These are phyloP conservation scores for Marasmius sp. DNA, from an alignment of 1,284 basidiomycete species.

Conservation along the genomic window DNA sequence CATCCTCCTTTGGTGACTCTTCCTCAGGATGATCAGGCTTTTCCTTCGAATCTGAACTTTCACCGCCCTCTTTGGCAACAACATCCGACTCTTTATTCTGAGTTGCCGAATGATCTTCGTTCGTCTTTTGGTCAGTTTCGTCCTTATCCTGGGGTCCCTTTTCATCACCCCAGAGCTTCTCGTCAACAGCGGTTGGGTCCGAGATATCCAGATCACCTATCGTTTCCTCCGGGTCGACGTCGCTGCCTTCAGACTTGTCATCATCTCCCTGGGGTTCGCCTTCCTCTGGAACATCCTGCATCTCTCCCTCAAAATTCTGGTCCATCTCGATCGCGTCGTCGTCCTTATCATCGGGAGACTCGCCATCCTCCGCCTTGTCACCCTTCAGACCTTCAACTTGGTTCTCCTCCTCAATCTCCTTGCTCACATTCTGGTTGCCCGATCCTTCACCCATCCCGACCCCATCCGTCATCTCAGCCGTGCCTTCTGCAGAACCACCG, in stretches of 20 bases:
- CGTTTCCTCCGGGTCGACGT: slow-evolving; percentile 77
- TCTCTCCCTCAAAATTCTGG: slow-evolving; percentile 77
- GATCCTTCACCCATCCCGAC: slow-evolving; percentile 86
- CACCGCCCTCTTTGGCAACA: slow-evolving; percentile 70
- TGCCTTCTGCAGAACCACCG: slow-evolving; percentile 41
- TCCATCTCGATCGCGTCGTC: slow-evolving; percentile 75
- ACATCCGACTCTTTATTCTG: slow-evolving; percentile 63
- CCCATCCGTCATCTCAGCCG: slow-evolving; percentile 64
- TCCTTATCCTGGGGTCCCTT: slow-evolving; percentile 49
- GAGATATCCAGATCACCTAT: slow-evolving; percentile 82
- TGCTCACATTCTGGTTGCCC: slow-evolving; percentile 85
- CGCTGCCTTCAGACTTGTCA: slow-evolving; percentile 54
- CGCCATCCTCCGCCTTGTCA: slow-evolving; percentile 57
- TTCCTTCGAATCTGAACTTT: slow-evolving; percentile 29
- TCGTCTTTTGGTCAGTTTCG: slow-evolving; percentile 49
- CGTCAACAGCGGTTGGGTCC: slow-evolving; percentile 90
- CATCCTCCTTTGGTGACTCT: slow-evolving; percentile 32
- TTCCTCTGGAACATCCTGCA: slow-evolving; percentile 78
- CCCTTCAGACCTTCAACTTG: slow-evolving; percentile 93
- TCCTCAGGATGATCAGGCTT: slow-evolving; percentile 37
- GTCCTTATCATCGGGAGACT: slow-evolving; percentile 50
- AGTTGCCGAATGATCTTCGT: slow-evolving; percentile 50
- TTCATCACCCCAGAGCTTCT: slow-evolving; percentile 96
- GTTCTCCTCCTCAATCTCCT: slow-evolving; percentile 93
- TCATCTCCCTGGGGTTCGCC: slow-evolving; percentile 56